These are phyloP conservation scores for Penicillium macrosclerotiorum DNA, from an alignment of 495 filamentous ascomycete species.

Conservation along the genomic window DNA sequence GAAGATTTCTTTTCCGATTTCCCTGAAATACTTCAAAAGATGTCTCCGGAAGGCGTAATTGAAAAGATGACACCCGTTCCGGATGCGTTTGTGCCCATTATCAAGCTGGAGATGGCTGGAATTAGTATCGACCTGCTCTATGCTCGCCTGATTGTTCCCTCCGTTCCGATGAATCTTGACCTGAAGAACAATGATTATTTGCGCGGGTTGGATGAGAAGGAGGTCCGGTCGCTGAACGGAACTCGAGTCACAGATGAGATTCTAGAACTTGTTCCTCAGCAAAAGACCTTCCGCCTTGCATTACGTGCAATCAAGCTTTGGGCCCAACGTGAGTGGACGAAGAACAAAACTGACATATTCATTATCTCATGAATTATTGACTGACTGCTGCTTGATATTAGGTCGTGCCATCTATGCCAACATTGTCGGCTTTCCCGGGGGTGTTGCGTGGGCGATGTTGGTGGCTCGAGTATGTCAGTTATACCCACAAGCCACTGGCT, in stretches of 20 bases:
- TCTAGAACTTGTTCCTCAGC: constrained; percentile 80
- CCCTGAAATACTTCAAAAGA: constrained; percentile 67
- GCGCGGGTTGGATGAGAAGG: constrained; percentile 79
- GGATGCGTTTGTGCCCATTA: constrained; percentile 91
- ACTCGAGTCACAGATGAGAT: constrained; percentile 93
- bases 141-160: constrained; percentile 67
- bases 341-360: no score
- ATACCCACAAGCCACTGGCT: constrained; percentile 88
- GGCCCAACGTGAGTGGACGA: constrained; percentile 75
- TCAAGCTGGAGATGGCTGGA: constrained; percentile 85
- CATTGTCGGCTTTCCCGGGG: constrained; percentile 92
- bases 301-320: constrained; percentile 91
- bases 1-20: constrained; percentile 92
- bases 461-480: constrained; percentile 94
- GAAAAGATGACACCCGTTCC: constrained; percentile 82
- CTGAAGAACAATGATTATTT: constrained; percentile 80
- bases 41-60: constrained; percentile 73
- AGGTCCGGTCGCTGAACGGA: constrained; percentile 86
- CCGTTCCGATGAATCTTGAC: constrained; percentile 69
- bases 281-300: constrained; percentile 81
- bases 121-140: constrained; percentile 97
- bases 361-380: no score
- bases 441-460: constrained; percentile 97
- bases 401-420: constrained; percentile 88
- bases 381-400: constrained; percentile 23